Evolutionary conservation across 305 asterid species (phyloP).

Genomic region (Plantago coronopus): DNA sequence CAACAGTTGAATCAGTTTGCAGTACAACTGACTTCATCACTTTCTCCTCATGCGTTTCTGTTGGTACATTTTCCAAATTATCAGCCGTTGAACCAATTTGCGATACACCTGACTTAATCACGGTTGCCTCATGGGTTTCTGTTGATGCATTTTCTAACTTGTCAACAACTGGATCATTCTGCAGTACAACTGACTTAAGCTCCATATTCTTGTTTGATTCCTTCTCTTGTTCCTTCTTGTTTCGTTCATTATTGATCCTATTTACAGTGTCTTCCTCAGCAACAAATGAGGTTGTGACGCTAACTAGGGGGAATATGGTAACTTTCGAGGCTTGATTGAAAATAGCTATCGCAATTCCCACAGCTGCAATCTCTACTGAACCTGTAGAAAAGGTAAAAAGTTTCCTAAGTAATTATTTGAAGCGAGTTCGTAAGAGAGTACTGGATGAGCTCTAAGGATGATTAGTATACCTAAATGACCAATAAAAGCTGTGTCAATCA

Average conservation of each 20-base stretch:
- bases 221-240: constrained; percentile 39
- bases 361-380: constrained; percentile 81
- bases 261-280: constrained; percentile 80
- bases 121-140: constrained; percentile 20
- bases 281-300: constrained; percentile 88
- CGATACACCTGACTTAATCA: too few relatives aligned
- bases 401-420: too few relatives aligned
- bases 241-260: constrained; percentile 28
- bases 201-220: constrained; percentile 25
- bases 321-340: constrained; percentile 87
- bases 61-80: constrained; percentile 24
- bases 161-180: constrained; percentile 18
- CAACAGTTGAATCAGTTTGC: constrained; percentile 12
- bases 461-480: constrained; percentile 67
- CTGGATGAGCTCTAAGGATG: background rate
- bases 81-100: constrained; percentile 18
- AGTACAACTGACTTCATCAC: constrained; percentile 15
- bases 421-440: background rate
- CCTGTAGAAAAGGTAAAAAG: constrained; percentile 52
- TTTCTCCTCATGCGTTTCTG: background rate
- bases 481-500: constrained; percentile 79
- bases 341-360: constrained; percentile 82
- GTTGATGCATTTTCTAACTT: constrained; percentile 25
- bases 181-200: constrained; percentile 12
- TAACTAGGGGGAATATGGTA: constrained; percentile 87